Evolutionary conservation across 495 filamentous ascomycete species (phyloP).

Genomic region (Penicillium salamii): DNA sequence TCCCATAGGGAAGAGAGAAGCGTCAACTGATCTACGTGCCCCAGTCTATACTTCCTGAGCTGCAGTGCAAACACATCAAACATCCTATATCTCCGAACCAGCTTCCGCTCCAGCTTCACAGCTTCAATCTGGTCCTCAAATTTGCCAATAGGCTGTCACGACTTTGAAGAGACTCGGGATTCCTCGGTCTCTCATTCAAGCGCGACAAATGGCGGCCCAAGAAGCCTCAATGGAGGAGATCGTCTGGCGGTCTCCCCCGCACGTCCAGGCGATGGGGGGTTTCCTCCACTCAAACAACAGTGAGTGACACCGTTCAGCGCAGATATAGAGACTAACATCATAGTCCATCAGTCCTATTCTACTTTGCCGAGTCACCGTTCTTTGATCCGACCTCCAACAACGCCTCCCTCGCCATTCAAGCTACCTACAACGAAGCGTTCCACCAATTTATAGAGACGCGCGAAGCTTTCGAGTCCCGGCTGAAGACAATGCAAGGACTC

Average conservation of each 20-base stretch:
- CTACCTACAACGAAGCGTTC: conserved; percentile 67
- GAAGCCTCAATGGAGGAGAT: conserved; percentile 73
- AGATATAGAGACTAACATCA: neutral
- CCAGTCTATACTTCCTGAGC: too few species aligned
- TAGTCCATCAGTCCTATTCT: conserved; percentile 65
- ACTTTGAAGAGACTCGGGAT: neutral
- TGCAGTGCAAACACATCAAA: conserved; percentile 39
- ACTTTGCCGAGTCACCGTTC: conserved; percentile 87
- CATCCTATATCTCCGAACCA: conserved; percentile 20
- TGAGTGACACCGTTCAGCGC: conserved; percentile 16
- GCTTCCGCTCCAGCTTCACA: conserved; percentile 4
- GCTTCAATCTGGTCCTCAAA: neutral
- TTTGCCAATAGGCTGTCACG: neutral
- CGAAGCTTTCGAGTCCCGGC: conserved; percentile 71
- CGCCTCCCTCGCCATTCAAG: conserved; percentile 70
- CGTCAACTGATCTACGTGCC: too few species aligned
- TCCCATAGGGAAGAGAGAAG: too few species aligned
- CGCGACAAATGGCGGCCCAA: conserved; percentile 38
- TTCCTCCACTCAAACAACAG: conserved; percentile 50
- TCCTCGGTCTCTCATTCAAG: neutral
- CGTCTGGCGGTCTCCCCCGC: conserved; percentile 63
- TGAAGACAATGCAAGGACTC: conserved; percentile 76
- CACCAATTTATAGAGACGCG: conserved; percentile 63
- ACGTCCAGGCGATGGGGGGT: conserved; percentile 58
- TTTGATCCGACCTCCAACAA: conserved; percentile 91